Base-by-base conservation (phyloP, 176 grass and related monocot genomes). In the Thalia dealbata region DNA sequence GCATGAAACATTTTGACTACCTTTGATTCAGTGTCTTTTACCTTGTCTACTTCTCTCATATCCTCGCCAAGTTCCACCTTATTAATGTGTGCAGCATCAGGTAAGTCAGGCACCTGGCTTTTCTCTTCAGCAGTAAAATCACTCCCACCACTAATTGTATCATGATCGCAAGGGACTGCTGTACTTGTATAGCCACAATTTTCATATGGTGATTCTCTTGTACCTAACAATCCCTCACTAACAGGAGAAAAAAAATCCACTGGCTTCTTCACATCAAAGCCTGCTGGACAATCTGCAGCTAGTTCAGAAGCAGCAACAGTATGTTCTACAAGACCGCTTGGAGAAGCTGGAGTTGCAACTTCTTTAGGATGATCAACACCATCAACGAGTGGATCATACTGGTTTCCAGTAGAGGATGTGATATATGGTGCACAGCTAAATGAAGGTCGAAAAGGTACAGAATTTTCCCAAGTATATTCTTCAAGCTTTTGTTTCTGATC, bases 361-460 rank as follows among this genome's bases (percentile, higher is more conserved):
- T 73, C 56, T 84, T 88, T 79, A 43, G 35, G 25, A 75, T 58
- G 67, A 38, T 84, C 83, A 27, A 72, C 23, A 55, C 69, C 76
- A 69, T 88, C 83, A 71, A 85, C 78, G 66, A 86, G 76, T 22
- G 75, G 83, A 41, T 86, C 86, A 86, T 84, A 83, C 43, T 70
- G 81, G 67, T 13, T 66, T 67, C 60, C 67, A 72, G 73, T 38
- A 84, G 59, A 67, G 54, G 83, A 55, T 77, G 71, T 72, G 30
- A 35, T 71, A 3, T 51, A 25, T 73, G 78, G 75, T 83, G 85
- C 75, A 84, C 25, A 10, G 50, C 8, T 51, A 73, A 85, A 77
- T 67, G 80, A 77, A 70, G 89, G 83, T 59, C 78, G 83, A 83
- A 92, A 92, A 84, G 85, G 89, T 38, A 88, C 83, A 79, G 89